Base-by-base conservation (phyloP, 2,329 filamentous ascomycete genomes). In the Monosporascus sp. region DNA sequence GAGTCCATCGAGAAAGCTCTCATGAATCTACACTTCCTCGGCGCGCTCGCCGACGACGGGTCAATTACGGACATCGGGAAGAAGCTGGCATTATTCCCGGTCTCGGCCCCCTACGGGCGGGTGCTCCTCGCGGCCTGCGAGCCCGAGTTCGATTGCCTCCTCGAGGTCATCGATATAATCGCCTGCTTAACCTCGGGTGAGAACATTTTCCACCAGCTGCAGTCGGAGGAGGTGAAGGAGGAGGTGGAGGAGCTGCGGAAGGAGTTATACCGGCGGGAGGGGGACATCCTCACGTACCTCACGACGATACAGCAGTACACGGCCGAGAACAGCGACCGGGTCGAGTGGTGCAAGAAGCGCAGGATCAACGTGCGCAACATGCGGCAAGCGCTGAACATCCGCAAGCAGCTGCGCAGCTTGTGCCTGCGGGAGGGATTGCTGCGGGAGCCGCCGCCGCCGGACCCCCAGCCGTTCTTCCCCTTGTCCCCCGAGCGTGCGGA, bases 151-250 rank as follows among this genome's bases (percentile, higher is more conserved):
- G 83, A 89, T 60, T 95, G 91, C 61, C 73, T 97, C 1, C 70
- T 86, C 0, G 90, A 96, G 60, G 86, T 85, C 4, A 93, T 99
- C 57, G 94, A 97, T 64, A 87, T 97, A 52, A 88, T 87, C 37
- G 75, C 83, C 0, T 83, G 81, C 55, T 75, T 87, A 22, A 86
- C 82, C 0, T 75, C 81, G 0, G 83, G 84, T 43, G 81, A 85
- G 49, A 82, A 84, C 54, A 79, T 87, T 11, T 87, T 86, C 60
- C 67, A 82, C 11, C 80, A 83, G 46, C 68, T 84, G 0, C 79
- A 81, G 48, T 79, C 78, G 0, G 81, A 85, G 57, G 80, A 85
- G 55, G 75, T 72, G 2, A 71, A 72, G 22, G 81, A 85, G 50
- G 74, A 79, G 20, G 74, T 79, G 1, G 79, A 81, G 53, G 74